Base-by-base conservation (phyloP, 768 basidiomycete genomes). In the Strobilomyces echinocephalus region DNA sequence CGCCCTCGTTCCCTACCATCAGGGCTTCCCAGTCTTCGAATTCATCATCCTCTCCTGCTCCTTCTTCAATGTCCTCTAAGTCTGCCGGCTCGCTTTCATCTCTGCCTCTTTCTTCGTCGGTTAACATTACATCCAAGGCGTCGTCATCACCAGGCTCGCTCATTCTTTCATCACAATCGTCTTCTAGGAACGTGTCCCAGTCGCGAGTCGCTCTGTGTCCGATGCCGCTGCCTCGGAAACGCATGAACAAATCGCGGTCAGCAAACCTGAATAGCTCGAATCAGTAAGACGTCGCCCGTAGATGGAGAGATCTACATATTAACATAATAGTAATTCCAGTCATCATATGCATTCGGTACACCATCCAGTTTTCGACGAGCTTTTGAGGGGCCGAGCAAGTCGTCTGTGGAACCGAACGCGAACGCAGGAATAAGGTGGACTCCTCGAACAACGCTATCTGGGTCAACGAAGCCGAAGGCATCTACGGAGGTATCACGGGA, bases 281-380 rank as follows among this genome's bases (percentile, higher is more conserved):
- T 33, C n/a, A 21, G 30, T 16, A 15, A 26, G 5, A 26, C 26
- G 12, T 2, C 35, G 33, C 11, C 8, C 14, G 1, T 5, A 43
- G 26, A 12, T 43, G 28, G 8, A 36, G 7, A 8, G 66, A 60
- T 63, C 31, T 30, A 74, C 73, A 69, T 64, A 30, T 66, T 70
- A 1, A 75, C 62, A 55, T 70, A 71, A 44, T 60, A 70, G 20
- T 56, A 60, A 1, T 42, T 39, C 63, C 64, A 75, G 24, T 75
- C 72, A 4, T 43, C 18, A 1, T 6, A 43, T 6, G 14, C 15
- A 8, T 11, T 18, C 1, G 2, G 53, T 21, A 6, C 46, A n/a
- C 24, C 33, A 15, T 47, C 34, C 35, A 3, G 16, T 26, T 36
- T 43, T 10, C 26, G 16, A 28, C 16, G 26, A 16, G 42, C 35